These are phyloP conservation scores for Pseudonectria buxi DNA, from an alignment of 2,329 filamentous ascomycete species.

Conservation along the genomic window DNA sequence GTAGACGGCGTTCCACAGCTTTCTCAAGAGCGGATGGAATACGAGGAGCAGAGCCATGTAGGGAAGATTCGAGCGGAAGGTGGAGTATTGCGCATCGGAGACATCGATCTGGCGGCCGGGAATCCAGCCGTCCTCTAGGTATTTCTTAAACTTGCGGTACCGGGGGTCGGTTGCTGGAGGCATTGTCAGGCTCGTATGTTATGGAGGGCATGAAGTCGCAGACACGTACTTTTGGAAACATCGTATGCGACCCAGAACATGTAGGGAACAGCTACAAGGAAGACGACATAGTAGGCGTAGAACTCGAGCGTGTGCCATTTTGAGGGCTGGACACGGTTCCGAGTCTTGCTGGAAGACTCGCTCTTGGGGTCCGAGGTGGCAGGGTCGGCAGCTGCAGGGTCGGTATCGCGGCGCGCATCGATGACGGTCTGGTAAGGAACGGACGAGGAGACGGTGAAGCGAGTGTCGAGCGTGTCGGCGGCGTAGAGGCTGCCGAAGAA, in stretches of 20 bases:
- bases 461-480: constrained; percentile 54
- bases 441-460: constrained; percentile 62
- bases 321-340: constrained; percentile 47
- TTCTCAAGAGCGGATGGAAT: constrained; percentile 73
- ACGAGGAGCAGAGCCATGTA: constrained; percentile 68
- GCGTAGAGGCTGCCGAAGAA: constrained; percentile 52
- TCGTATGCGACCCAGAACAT: constrained; percentile 91
- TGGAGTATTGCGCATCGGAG: constrained; percentile 80
- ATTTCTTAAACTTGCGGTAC: constrained; percentile 65
- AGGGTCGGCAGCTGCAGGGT: constrained; percentile 9
- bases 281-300: constrained; percentile 67
- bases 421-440: constrained; percentile 56
- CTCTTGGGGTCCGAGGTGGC: constrained; percentile 20
- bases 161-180: constrained; percentile 67
- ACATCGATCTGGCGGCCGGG: constrained; percentile 87
- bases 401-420: constrained; percentile 41
- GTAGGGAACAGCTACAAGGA: constrained; percentile 61
- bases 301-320: constrained; percentile 88
- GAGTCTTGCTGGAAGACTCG: constrained; percentile 30
- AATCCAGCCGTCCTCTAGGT: constrained; percentile 81
- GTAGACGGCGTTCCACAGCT: constrained; percentile 56
- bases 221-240: constrained; percentile 67
- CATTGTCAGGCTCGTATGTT: constrained; percentile 8
- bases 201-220: not conserved
- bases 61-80: constrained; percentile 80